Evolutionary conservation across 495 filamentous ascomycete species (phyloP), one percentile per base, ranked within the genome.

Genomic region (Neurospora intermedia): DNA sequence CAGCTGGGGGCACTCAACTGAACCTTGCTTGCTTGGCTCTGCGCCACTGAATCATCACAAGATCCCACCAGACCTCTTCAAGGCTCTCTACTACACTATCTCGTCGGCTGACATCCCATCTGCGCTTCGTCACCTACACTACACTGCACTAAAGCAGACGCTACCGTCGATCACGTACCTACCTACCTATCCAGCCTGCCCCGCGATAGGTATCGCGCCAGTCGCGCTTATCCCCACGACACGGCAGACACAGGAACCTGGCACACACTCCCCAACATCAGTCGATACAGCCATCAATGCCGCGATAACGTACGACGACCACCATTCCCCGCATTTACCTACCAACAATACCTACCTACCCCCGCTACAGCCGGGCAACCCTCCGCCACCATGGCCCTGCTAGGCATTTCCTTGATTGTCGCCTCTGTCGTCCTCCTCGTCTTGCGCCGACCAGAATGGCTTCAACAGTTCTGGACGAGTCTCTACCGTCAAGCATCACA

Each of bases 331-430:
- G 45, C 38, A 27, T 23, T 15, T 71, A 40, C 31, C 48, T 38
- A 70, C 43, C 73, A 75, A 71, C 73, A 75, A 71, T n/a, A 38
- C 35, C 35, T 31, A 31, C 27, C 27, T 31, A 71, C 46, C 70
- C 41, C 16, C 15, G 43, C 70, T 39, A 69, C 70, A 75, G 54
- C 54, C 54, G 54, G 27, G 6, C 54, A 31, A 39, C 45, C 38
- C 74, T 69, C 39, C 72, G 45, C 70, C 75, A 75, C 41, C 8
- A 88, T 88, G 86, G 84, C 81, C 76, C 78, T 87, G 72, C 73
- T 90, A 27, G 87, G 86, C 71, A 76, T 88, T 70, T 86, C 87
- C 7, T 77, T 89, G 27, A 80, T 89, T 73, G 77, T 88, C 72
- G 87, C 84, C 23, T 87, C 87, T 0, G 72, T 88, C 43, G 80